Conservation (phyloP, 2,329 filamentous ascomycete genomes). For the Gyromitra esculenta region DNA sequence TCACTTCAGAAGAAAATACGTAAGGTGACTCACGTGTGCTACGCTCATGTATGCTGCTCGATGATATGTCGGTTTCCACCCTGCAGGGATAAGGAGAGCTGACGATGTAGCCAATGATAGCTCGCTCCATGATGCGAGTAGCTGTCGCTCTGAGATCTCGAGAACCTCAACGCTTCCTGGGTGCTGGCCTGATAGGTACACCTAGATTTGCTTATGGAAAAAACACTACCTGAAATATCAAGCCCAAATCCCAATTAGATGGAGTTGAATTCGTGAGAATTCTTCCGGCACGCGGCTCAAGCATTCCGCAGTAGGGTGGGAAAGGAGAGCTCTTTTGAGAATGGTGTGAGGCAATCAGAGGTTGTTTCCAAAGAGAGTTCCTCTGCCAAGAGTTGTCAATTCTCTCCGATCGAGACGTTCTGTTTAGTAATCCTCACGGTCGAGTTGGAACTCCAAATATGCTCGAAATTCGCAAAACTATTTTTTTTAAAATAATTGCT, state of each 20-base stretch:
- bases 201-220: background rate
- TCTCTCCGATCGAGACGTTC: slow-evolving; percentile 8
- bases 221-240: background rate
- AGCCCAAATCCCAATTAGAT: slow-evolving; percentile 11
- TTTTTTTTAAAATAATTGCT: background rate
- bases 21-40: slow-evolving; percentile 42
- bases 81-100: slow-evolving; percentile 42
- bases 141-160: slow-evolving; percentile 17
- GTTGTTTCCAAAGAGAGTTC: slow-evolving; percentile 9
- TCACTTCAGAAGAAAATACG: slow-evolving; percentile 28
- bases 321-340: background rate
- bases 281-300: slow-evolving; percentile 1
- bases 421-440: slow-evolving; percentile 15
- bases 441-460: background rate
- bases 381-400: slow-evolving; percentile 7
- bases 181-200: slow-evolving; percentile 10
- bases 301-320: background rate
- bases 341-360: slow-evolving; percentile 37
- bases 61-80: slow-evolving; percentile 42
- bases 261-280: background rate
- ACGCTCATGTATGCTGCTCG: slow-evolving; percentile 37
- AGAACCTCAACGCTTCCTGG: background rate
- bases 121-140: background rate
- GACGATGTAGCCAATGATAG: slow-evolving; percentile 33
- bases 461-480: slow-evolving; percentile 2